Percentiles rank a stretch among this genome's conserved stretches.
phyloP scores from a whole-genome alignment of 345 rosid species.

The Kernera saxatilis region DNA sequence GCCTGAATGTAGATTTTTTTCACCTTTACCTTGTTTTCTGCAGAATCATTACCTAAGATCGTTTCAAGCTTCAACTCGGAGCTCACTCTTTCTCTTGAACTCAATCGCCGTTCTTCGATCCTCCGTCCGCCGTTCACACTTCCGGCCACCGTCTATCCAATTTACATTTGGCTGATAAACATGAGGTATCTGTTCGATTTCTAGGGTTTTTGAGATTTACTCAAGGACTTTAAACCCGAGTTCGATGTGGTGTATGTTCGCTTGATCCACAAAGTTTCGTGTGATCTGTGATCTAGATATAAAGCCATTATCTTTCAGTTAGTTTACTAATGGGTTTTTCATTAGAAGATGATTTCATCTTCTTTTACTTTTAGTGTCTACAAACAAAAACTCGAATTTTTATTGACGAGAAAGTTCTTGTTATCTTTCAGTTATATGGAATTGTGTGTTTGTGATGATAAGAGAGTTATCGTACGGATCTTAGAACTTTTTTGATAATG shows the following conservation, averaged over 20 bases:
- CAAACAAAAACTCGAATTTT: background rate
- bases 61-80: background rate
- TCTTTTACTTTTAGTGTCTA: background rate
- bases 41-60: background rate
- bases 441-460: background rate
- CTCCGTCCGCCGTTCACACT: background rate
- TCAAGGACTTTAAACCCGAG: background rate
- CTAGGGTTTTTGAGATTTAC: background rate
- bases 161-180: background rate
- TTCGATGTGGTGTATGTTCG: background rate
- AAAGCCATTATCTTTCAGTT: background rate
- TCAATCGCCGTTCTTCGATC: background rate
- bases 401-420: background rate
- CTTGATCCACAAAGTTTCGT: background rate
- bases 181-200: conserved; percentile 23
- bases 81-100: background rate
- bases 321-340: background rate
- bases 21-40: conserved; percentile 1
- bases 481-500: background rate
- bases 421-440: background rate
- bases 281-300: background rate
- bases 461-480: background rate
- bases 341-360: background rate
- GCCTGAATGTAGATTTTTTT: background rate
- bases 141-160: background rate